Conservation (phyloP, 768 basidiomycete genomes). For the Hygrocybe punicea region DNA sequence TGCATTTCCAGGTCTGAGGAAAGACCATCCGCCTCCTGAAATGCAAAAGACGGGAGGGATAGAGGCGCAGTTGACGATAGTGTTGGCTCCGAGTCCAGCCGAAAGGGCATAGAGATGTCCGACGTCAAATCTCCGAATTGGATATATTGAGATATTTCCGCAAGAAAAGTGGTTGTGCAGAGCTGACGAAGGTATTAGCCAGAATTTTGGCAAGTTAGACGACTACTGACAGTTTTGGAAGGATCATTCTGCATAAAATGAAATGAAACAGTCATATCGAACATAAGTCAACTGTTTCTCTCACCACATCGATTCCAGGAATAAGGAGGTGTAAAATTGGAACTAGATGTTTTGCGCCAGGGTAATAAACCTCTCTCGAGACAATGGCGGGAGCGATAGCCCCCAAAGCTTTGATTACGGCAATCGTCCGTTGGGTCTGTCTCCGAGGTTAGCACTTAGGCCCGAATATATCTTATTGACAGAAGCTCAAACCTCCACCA, state of each 20-base stretch:
- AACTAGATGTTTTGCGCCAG: constrained; percentile 77
- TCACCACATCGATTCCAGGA: constrained; percentile 82
- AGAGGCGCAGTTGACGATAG: constrained; percentile 26
- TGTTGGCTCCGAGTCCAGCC: constrained; percentile 34
- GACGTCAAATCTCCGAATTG: constrained; percentile 63
- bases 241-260: constrained; percentile 60
- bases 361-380: constrained; percentile 74
- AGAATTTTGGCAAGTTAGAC: constrained; percentile 10
- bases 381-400: constrained; percentile 78
- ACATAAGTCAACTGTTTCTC: constrained; percentile 19
- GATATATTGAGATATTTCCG: constrained; percentile 72
- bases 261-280: constrained; percentile 4
- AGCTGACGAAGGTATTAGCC: constrained; percentile 40
- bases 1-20: constrained; percentile 39
- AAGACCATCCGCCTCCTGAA: constrained; percentile 39
- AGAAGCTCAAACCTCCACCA: constrained; percentile 63
- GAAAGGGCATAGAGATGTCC: constrained; percentile 27
- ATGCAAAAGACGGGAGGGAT: constrained; percentile 38
- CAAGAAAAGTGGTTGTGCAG: constrained; percentile 71
- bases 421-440: constrained; percentile 79
- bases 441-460: constrained; percentile 3
- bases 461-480: constrained; percentile 1
- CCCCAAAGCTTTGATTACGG: constrained; percentile 81
- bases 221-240: constrained; percentile 58
- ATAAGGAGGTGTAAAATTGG: constrained; percentile 77